These are phyloP conservation scores for Gossypium longicalyx DNA, from an alignment of 345 rosid genomes.

Conservation along the genomic window DNA sequence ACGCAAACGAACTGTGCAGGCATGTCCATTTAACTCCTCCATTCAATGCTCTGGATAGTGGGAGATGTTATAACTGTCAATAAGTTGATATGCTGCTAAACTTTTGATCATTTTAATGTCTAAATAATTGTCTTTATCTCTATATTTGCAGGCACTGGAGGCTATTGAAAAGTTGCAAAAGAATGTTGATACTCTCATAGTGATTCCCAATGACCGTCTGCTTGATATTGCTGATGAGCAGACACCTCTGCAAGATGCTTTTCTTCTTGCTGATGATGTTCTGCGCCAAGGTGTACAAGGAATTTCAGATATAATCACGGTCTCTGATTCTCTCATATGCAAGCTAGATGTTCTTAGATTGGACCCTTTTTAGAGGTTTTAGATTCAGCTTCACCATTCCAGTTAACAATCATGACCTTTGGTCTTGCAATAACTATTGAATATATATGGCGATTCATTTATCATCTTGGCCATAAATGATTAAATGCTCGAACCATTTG, in stretches of 20 bases:
- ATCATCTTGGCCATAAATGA: not conserved
- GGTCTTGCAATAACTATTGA: not conserved
- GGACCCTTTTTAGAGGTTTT: not conserved
- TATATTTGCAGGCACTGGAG: slow-evolving; percentile 71
- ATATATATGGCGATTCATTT: not conserved
- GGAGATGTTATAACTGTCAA: not conserved
- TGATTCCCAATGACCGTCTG: slow-evolving; percentile 94
- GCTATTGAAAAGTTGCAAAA: slow-evolving; percentile 92
- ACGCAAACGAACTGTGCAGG: slow-evolving; percentile 93
- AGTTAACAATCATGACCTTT: not conserved
- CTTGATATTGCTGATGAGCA: slow-evolving; percentile 98
- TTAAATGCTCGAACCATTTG: not conserved
- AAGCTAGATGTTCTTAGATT: not conserved
- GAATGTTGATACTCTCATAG: slow-evolving; percentile 93
- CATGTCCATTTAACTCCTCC: slow-evolving; percentile 17
- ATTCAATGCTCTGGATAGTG: not conserved
- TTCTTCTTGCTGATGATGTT: slow-evolving; percentile 89
- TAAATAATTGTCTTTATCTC: not conserved
- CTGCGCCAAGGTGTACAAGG: slow-evolving; percentile 99
- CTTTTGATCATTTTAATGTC: not conserved
- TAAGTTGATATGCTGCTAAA: not conserved
- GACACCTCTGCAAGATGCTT: slow-evolving; percentile 95
- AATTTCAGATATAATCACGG: slow-evolving; percentile 94
- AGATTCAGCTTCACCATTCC: not conserved
- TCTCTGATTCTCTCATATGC: slow-evolving; percentile 31